Evolutionary conservation across 768 basidiomycete genomes (phyloP).

Genomic region (Hypholoma fasciculare): DNA sequence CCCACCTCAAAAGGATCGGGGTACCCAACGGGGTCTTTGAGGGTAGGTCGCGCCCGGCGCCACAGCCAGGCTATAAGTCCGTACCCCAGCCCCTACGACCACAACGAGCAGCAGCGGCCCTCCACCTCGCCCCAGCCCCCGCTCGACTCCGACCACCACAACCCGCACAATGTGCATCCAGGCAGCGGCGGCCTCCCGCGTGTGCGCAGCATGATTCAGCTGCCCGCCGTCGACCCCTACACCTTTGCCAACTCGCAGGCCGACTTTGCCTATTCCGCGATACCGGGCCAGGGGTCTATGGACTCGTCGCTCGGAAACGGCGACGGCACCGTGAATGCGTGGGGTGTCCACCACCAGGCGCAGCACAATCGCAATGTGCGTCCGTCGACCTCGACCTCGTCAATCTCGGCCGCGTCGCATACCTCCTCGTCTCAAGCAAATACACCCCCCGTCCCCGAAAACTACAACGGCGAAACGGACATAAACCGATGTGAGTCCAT

Average conservation of each 20-base stretch:
- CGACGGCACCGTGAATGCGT: conserved; percentile 42
- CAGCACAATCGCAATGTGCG: conserved; percentile 33
- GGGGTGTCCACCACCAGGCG: conserved; percentile 32
- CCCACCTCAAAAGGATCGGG: conserved; percentile 62
- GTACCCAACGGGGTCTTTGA: conserved; percentile 53
- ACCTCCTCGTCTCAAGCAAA: conserved; percentile 81
- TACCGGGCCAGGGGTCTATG: conserved; percentile 28
- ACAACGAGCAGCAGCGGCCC: conserved; percentile 62
- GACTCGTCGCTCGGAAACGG: conserved; percentile 3
- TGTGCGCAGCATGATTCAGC: conserved; percentile 82
- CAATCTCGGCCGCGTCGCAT: conserved; percentile 74
- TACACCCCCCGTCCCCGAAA: conserved; percentile 74
- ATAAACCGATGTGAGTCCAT: conserved; percentile 79
- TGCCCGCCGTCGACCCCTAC: conserved; percentile 72
- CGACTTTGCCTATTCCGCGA: conserved; percentile 81
- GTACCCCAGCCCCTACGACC: conserved; percentile 82
- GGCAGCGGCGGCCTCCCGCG: conserved; percentile 52
- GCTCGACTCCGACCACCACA: conserved; percentile 48
- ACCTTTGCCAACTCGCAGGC: conserved; percentile 63
- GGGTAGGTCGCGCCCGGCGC: conserved; percentile 71
- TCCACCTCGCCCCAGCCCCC: conserved; percentile 74
- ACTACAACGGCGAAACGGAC: conserved; percentile 67
- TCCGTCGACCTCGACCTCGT: conserved; percentile 77
- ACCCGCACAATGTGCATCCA: background rate
- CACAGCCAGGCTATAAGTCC: conserved; percentile 89